Base-by-base conservation (phyloP, 116 monocot species). In the Zostera marina region DNA sequence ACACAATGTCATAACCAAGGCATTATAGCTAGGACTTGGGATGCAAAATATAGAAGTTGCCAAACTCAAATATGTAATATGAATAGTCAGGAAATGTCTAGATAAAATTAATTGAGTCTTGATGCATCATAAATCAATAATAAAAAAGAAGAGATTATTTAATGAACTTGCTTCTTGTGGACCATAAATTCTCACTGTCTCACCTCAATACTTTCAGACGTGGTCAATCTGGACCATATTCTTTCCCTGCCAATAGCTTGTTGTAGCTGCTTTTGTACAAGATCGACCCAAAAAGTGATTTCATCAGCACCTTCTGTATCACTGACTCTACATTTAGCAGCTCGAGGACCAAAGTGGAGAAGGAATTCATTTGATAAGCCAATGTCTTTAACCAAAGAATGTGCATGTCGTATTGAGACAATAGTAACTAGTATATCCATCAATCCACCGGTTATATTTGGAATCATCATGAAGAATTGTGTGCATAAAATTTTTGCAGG, bases 181-280 rank as follows among this genome's bases (percentile, higher is more conserved):
- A 56, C 11, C 22, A 9, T 15, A 43, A 19, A 59, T 16, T 9
- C 38, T 19, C 14, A 10, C 4, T 38, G 26, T 61, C 72, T 61
- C 58, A 89, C 98, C 98, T 98, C 90, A 64, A 98, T 98, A 56
- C 90, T 83, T 74, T 98, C 98, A 83, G 76, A 83, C 61, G 98
- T 98, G 47, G 83, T 98, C 56, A 98, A 70, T 73, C 83, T 80
- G 70, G 98, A 86, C 98, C 98, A 98, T 73, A 98, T 89, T 61
- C 70, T 89, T 81, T 98, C 98, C 74, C 90, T 74, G 59, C 77
- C 85, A 69, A 98, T 76, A 66, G 86, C 98, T 41, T 59, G 63
- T 41, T 80, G 82, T 57, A 98, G 57, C 56, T 83, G 77, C 22
- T 59, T 85, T 61, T 89, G 98, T 32, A 80, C 60, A 68, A 98